Evolutionary conservation across 1,284 basidiomycete species (phyloP).

Genomic region (Ceratorhiza oryzae-sativae): DNA sequence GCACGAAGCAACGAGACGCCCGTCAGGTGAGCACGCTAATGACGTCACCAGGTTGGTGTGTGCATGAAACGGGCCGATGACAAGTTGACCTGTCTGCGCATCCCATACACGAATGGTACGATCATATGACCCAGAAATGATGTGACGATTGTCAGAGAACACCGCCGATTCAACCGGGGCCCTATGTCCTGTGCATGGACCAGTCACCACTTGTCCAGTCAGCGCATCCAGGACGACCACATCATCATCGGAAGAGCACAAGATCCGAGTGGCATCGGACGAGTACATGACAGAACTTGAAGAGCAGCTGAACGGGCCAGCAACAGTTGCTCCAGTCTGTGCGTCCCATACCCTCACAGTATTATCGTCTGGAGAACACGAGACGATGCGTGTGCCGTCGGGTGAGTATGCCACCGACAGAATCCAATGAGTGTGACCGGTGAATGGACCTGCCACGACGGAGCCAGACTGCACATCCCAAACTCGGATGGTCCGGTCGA

Average conservation of each 20-base stretch:
- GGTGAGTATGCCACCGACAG: slow-evolving; percentile 6
- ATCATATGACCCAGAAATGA: slow-evolving; percentile 18
- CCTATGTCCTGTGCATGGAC: slow-evolving; percentile 11
- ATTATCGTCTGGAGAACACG: slow-evolving; percentile 46
- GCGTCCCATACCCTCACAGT: slow-evolving; percentile 56
- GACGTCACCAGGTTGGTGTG: slow-evolving; percentile 9
- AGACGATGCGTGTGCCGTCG: neutral
- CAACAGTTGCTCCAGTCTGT: slow-evolving; percentile 43
- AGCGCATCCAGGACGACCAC: neutral
- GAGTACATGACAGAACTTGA: neutral
- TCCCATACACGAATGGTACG: slow-evolving; percentile 18
- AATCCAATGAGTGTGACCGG: neutral
- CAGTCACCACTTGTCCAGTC: neutral
- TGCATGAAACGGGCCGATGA: neutral
- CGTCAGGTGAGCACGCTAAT: slow-evolving; percentile 29
- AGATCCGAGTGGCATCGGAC: neutral
- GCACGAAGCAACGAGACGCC: slow-evolving; percentile 10
- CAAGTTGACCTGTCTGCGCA: neutral
- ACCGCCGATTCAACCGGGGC: neutral
- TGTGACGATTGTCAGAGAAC: slow-evolving; percentile 10
- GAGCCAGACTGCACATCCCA: slow-evolving; percentile 20
- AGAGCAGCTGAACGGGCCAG: neutral
- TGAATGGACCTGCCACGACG: neutral
- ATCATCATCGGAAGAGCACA: neutral
- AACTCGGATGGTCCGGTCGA: slow-evolving; percentile 11